Base-by-base conservation (phyloP, 2,329 filamentous ascomycete species). In the Colletotrichum sp. region DNA sequence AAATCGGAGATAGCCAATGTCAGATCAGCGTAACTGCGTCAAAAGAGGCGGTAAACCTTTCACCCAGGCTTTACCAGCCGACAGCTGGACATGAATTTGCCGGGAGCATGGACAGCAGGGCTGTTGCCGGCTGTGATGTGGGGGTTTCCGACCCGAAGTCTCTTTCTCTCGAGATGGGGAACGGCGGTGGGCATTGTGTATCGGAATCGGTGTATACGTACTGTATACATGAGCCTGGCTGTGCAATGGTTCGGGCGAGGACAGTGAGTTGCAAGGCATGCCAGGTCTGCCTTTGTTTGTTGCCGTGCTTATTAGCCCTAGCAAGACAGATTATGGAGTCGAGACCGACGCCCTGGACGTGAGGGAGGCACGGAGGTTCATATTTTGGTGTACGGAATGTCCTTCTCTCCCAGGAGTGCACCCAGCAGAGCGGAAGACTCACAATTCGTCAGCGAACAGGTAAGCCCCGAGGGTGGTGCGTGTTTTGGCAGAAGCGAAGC, bases 1-100 rank as follows among this genome's bases (percentile, higher is more conserved):
- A 69, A 12, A 59, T 59, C 39, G 32, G 30, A 68, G 44, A 62
- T 71, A 34, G 52, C 6, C 52, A 44, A 52, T 60, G 68, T 67
- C 34, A 75, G 72, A 75, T 75, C 72, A 55, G 72, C 60, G 36
- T 21, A 62, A 62, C 60, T 71, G 72, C 69, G 30, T 63, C 72
- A 72, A 75, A 32, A 62, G 62, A 60, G 26, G 57, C 36, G n/a
- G 30, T 34, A 32, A 24, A 18, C 28, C 28, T 16, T n/a, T 44
- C 12, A 44, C 24, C 62, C n/a, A 32, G 30, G 44, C 44, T n/a
- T 39, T 18, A 26, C 30, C 62, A 26, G 62, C 34, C 62, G 21
- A 39, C 62, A 26, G 21, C 21, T 34, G 21, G n/a, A 24, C 66
- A 65, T 63, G 39, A 52, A 62, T 66, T 57, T 39, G 62, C 52